phyloP scores from a whole-genome alignment of 2,329 filamentous ascomycete species.

The Akanthomyces lecanii region DNA sequence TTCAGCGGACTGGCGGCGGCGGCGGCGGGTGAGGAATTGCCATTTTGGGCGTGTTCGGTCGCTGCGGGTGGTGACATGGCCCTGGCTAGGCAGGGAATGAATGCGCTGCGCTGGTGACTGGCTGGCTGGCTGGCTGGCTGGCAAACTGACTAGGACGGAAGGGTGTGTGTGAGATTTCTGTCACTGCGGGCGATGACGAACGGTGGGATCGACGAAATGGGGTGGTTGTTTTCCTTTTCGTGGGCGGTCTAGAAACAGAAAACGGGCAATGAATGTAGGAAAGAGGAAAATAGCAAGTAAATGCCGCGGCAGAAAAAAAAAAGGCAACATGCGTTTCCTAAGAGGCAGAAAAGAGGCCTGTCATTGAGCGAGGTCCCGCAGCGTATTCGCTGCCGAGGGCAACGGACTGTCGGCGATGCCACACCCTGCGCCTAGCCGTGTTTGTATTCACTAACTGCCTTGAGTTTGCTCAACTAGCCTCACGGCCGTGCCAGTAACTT shows the following conservation, averaged over 20 bases:
- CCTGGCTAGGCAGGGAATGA: too few relatives aligned
- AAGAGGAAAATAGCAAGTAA: background rate
- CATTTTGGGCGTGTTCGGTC: constrained; percentile 10
- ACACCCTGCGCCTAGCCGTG: background rate
- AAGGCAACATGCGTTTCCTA: background rate
- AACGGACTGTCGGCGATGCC: constrained; percentile 12
- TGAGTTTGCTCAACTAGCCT: background rate
- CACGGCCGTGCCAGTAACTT: too few relatives aligned
- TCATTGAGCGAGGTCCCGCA: constrained; percentile 16
- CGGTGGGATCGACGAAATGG: background rate
- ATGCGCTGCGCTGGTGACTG: too few relatives aligned
- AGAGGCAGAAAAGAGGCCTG: constrained; percentile 1
- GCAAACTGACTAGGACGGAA: background rate
- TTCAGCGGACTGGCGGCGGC: background rate
- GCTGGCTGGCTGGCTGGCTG: background rate
- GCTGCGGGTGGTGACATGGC: constrained; percentile 13
- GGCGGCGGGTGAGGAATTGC: background rate
- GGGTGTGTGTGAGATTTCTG: background rate
- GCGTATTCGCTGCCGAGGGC: background rate
- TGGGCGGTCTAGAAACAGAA: background rate
- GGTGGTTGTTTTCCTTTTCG: background rate
- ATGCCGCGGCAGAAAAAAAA: constrained; percentile 1
- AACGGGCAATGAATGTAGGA: background rate
- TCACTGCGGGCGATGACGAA: background rate
- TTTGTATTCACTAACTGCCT: too few relatives aligned